Evolutionary conservation across 1,139 yeast species (phyloP), one percentile per base, ranked within the genome.

Genomic region (Kodamaea ohmeri): DNA sequence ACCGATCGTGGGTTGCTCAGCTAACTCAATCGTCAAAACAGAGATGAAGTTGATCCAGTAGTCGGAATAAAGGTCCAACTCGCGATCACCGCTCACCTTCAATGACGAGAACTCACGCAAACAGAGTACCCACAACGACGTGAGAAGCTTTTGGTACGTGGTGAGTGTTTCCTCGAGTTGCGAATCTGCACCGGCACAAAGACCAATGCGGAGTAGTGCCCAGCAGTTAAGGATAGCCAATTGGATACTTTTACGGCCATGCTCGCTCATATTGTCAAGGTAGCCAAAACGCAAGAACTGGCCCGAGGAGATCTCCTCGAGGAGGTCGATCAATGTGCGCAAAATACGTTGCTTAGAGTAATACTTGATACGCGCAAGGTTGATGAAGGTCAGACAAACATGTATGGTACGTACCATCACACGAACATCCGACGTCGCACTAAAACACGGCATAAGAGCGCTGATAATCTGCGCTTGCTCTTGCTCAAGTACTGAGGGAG

Each of bases 401-500:
- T 78, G 76, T 32, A 90, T 78, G 0, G 96, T 96, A 43, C 77
- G 77, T 14, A 86, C 78, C 4, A 94, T 89, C 0, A 88, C 76
- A 33, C 76, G 76, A 1, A 94, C 78, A 18, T 84, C 82, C 39
- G 89, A 82, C 19, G 82, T 89, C 2, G 75, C 67, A 30, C 76
- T 75, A 61, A 92, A 92, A n/a, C 95, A 88, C 0, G 97, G 96
- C 35, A 89, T 76, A 42, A 92, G 70, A 0, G 97, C 95, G 45
- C 96, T 83, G 9, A 88, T 83, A 13, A 92, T 85, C 51, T 89
- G 97, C 0, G 97, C 97, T 53, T 92, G 97, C 52, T 86, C 95
- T 58, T 89, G 97, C 50, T 87, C 96, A 41, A 92, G 66, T 9
- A 89, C 70, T 0, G 94, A 78, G 6, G 34, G 34, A 7, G 34